Conservation (phyloP, 257 asterid genomes). For the Linderniella brevidens region DNA sequence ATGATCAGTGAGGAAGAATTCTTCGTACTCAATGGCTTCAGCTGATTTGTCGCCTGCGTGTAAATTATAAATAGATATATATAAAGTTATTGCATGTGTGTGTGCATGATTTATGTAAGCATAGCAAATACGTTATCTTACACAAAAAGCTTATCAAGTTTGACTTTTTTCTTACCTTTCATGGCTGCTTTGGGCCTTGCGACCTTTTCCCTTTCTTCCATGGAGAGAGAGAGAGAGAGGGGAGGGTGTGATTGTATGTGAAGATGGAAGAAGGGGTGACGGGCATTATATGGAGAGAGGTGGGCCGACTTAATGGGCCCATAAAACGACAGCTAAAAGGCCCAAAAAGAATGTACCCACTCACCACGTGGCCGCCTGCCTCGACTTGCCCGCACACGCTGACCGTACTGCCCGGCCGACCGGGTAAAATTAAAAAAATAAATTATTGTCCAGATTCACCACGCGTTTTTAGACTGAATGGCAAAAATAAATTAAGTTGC, state of each 20-base stretch:
- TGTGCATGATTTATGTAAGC: not conserved
- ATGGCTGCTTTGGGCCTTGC: constrained; percentile 13
- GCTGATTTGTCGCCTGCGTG: too few species aligned
- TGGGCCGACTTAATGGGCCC: constrained; percentile 19
- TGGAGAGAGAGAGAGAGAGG: constrained; percentile 8
- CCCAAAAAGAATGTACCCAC: constrained; percentile 19
- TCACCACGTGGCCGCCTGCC: too few species aligned
- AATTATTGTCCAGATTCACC: too few species aligned
- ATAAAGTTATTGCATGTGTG: not conserved
- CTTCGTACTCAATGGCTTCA: too few species aligned
- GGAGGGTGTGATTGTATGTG: not conserved
- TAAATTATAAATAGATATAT: too few species aligned
- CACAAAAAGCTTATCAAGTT: not conserved
- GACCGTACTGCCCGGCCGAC: too few species aligned
- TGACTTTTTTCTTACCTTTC: constrained; percentile 23
- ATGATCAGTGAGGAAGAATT: too few species aligned
- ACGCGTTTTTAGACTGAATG: too few species aligned
- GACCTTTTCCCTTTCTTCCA: constrained; percentile 21
- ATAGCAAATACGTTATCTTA: not conserved
- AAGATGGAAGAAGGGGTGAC: constrained; percentile 9
- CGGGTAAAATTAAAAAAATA: too few species aligned
- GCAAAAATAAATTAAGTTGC: too few species aligned
- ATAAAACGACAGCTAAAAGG: constrained; percentile 29
- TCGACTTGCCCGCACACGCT: too few species aligned
- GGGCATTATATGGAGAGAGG: constrained; percentile 16